These are phyloP conservation scores for Ceratocystis smalleyi DNA, from an alignment of 2,329 filamentous ascomycete genomes.

Conservation along the genomic window DNA sequence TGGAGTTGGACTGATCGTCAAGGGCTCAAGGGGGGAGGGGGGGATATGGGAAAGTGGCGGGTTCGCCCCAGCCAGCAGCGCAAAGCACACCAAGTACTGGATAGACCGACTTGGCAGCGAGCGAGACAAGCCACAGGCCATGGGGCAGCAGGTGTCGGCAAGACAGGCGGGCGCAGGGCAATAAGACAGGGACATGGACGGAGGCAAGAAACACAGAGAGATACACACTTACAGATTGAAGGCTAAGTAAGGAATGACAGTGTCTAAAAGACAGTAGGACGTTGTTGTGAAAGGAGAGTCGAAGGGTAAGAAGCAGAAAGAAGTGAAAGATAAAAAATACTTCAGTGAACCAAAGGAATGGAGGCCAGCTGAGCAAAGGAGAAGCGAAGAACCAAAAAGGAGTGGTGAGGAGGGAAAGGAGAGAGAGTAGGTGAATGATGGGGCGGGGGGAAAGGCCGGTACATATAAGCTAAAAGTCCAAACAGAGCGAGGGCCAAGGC, in stretches of 20 bases:
- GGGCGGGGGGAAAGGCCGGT: neutral
- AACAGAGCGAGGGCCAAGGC: neutral
- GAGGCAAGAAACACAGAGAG: neutral
- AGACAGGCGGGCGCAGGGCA: neutral
- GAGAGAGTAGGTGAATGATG: neutral
- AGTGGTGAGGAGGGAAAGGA: constrained; percentile 8
- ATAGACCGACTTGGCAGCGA: neutral
- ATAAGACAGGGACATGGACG: neutral
- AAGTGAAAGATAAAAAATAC: constrained; percentile 8
- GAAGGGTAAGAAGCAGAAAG: constrained; percentile 4
- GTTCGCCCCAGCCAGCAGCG: neutral
- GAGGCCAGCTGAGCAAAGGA: constrained; percentile 11
- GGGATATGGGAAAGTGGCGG: neutral
- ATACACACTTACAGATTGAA: constrained; percentile 10
- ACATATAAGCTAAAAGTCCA: constrained; percentile 1
- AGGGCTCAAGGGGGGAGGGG: neutral
- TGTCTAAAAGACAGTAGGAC: constrained; percentile 3
- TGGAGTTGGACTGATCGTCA: neutral
- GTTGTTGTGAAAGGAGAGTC: constrained; percentile 3
- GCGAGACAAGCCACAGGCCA: neutral
- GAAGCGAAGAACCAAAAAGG: constrained; percentile 10
- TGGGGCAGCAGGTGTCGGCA: neutral
- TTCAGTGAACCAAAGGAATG: constrained; percentile 11
- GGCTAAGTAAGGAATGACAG: constrained; percentile 14
- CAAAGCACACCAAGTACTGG: neutral